A percentile compares a stretch with the other conserved stretches of the same genome.
phyloP scores from a whole-genome alignment of 129 eudicot genomes.

The Artemisia tridentata region DNA sequence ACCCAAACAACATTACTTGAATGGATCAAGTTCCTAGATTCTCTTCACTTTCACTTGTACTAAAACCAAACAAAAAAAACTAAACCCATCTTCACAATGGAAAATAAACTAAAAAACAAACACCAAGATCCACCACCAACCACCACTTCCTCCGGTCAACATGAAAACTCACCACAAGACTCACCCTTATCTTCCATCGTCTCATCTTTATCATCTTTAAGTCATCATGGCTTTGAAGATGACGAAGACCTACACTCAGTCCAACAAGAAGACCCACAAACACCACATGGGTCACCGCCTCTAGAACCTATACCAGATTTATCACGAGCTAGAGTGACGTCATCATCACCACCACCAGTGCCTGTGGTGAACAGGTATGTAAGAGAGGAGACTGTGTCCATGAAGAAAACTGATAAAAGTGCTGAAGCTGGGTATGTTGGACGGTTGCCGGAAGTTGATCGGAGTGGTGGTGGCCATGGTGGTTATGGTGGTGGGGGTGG shows the following conservation, averaged over 20 bases:
- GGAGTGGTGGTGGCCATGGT: constrained; percentile 11
- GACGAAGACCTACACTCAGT: constrained; percentile 13
- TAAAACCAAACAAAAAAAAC: too few species aligned
- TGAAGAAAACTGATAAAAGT: constrained; percentile 33
- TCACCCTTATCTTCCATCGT: constrained; percentile 27
- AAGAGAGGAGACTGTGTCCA: constrained; percentile 35
- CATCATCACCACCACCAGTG: constrained; percentile 19
- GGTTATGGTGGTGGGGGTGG: constrained; percentile 2
- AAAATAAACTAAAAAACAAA: constrained; percentile 22
- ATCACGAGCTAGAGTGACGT: constrained; percentile 24
- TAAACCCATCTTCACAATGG: constrained; percentile 16
- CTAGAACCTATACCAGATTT: constrained; percentile 35
- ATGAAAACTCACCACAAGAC: constrained; percentile 37
- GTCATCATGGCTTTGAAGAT: constrained; percentile 33
- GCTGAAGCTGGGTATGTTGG: constrained; percentile 35
- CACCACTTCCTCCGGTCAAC: constrained; percentile 30
- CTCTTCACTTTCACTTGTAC: too few species aligned
- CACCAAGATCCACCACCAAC: constrained; percentile 21
- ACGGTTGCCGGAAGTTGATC: constrained; percentile 29
- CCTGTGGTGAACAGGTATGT: constrained; percentile 42
- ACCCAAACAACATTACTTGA: too few species aligned
- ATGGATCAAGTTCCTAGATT: too few species aligned
- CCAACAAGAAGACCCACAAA: neutral
- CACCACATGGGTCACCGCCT: constrained; percentile 25
- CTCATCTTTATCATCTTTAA: constrained; percentile 40